A percentile compares a stretch with the other conserved stretches of the same genome.
These are phyloP conservation scores for Ogataea allantospora DNA, from an alignment of 805 yeast species.

Conservation along the genomic window DNA sequence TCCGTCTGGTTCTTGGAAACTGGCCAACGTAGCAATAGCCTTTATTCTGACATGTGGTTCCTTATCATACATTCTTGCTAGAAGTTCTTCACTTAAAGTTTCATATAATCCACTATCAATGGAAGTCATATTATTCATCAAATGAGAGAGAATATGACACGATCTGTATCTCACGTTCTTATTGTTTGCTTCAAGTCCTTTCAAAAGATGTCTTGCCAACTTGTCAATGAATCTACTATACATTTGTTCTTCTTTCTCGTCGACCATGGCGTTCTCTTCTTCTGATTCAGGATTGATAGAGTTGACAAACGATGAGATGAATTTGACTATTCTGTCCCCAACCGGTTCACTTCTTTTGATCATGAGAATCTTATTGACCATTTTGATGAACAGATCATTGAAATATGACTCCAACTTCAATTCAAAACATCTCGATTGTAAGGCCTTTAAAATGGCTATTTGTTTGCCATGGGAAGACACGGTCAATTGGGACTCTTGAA, in stretches of 20 bases:
- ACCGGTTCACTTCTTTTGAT: conserved; percentile 65
- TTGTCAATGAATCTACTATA: conserved; percentile 56
- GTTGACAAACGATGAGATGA: conserved; percentile 58
- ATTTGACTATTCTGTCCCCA: conserved; percentile 75
- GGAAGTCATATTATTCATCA: conserved; percentile 71
- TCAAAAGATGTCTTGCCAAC: conserved; percentile 63
- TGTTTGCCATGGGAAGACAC: conserved; percentile 77
- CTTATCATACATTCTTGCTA: conserved; percentile 65
- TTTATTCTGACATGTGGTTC: conserved; percentile 80
- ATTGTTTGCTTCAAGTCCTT: conserved; percentile 76
- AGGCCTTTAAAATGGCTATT: conserved; percentile 56
- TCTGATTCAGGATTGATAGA: conserved; percentile 41
- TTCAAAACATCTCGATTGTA: conserved; percentile 54
- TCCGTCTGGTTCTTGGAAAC: conserved; percentile 65
- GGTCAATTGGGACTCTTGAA: conserved; percentile 76
- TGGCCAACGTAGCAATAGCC: conserved; percentile 75
- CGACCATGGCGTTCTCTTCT: conserved; percentile 31
- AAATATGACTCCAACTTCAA: conserved; percentile 58
- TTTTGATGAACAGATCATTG: conserved; percentile 53
- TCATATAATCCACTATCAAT: conserved; percentile 71
- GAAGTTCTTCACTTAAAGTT: conserved; percentile 56
- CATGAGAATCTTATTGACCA: conserved; percentile 64
- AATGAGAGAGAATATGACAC: conserved; percentile 68
- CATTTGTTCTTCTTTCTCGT: conserved; percentile 32
- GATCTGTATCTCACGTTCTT: conserved; percentile 77